Evolutionary conservation across 2,329 filamentous ascomycete genomes (phyloP), one percentile per base, ranked within the genome.

Genomic region (Dactylella cylindrospora): DNA sequence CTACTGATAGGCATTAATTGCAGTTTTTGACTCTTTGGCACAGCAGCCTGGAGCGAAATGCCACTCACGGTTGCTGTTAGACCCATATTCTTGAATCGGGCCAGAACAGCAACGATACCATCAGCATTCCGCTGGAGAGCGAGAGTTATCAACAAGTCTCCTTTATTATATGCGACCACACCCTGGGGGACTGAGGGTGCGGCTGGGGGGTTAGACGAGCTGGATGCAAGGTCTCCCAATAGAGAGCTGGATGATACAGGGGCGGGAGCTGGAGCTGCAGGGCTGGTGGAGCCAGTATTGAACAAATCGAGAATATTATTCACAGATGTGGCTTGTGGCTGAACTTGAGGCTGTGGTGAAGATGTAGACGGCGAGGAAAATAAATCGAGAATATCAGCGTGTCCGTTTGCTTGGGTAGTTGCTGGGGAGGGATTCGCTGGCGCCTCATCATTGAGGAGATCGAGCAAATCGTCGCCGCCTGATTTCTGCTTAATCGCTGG

Each of bases 11-110:
- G 88, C 72, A 94, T 85, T 66, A 98, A 76, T 72, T 96, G 90
- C 69, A 98, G 75, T 72, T 93, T 95, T 75, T 98, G 93, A 36
- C 87, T 89, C 75, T 97, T 98, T 6, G 93, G 93, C 49, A 98
- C 93, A 0, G 93, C 93, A 35, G 91, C 93, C 73, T 98, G 93
- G 66, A 98, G 73, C 20, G 88, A 88, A 23, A 97, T 87, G 38
- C 80, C 82, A 12, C 84, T 84, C 41, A 97, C 77, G 10, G 77
- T 75, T 10, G 78, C 79, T 23, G 85, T 82, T 55, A 79, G 78
- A 10, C 84, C 85, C 0, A 76, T 80, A 73, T 97, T 97, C 31
- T 81, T 82, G 78, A 98, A 98, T 6, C 84, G 83, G 12, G 90
- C 90, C 43, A 85, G 78, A 5, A 95, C 84, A 71, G 95, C 90